Percentiles rank a stretch among this genome's conserved stretches.
Evolutionary conservation across 176 grass and related monocot genomes (phyloP).

Genomic region (Carex parvula): DNA sequence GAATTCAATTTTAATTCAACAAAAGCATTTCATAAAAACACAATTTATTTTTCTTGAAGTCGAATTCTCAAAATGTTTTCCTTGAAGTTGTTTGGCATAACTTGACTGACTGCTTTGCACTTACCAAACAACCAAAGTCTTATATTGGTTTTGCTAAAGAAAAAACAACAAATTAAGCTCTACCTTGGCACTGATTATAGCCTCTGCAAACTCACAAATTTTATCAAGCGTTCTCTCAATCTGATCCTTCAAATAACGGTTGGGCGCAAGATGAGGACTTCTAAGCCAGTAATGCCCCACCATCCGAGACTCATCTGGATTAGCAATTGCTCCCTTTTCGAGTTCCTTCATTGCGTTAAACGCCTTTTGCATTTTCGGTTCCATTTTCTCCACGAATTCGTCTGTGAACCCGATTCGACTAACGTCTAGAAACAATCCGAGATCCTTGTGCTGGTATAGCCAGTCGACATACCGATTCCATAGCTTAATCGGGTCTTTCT

Average conservation of each 20-base stretch:
- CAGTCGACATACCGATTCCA: conserved; percentile 89
- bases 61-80: background rate
- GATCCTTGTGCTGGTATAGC: conserved; percentile 99
- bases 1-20: background rate
- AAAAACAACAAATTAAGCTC: background rate
- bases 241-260: conserved; percentile 54
- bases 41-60: background rate
- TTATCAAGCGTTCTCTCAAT: conserved; percentile 76
- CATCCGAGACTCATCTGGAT: conserved; percentile 90
- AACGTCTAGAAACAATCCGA: conserved; percentile 86
- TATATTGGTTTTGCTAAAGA: background rate
- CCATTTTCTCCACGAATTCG: conserved; percentile 75
- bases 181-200: conserved; percentile 78
- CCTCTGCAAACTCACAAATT: conserved; percentile 71
- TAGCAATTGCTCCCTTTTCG: conserved; percentile 96
- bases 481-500: conserved; percentile 85
- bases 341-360: conserved; percentile 81
- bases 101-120: background rate
- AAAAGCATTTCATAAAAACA: background rate
- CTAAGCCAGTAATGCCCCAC: conserved; percentile 97
- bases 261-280: conserved; percentile 62
- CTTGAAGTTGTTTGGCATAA: background rate
- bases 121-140: conserved; percentile 1
- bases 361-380: conserved; percentile 63
- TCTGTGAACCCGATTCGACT: conserved; percentile 93